Evolutionary conservation across 495 filamentous ascomycete genomes (phyloP).

Genomic region (Penicillium fimorum): DNA sequence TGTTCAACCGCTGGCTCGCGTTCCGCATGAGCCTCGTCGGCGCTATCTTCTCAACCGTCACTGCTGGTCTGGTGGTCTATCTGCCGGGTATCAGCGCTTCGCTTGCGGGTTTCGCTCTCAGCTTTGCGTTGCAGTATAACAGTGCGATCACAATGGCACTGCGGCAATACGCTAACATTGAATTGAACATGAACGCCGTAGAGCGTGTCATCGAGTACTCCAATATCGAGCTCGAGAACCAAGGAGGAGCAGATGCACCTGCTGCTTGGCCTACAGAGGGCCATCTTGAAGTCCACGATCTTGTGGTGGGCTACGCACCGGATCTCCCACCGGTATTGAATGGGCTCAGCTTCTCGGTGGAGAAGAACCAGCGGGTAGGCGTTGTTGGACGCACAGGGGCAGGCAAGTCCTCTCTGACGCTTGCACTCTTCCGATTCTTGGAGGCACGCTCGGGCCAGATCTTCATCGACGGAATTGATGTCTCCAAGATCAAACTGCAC

Average conservation of each 20-base stretch:
- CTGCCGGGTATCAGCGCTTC: constrained; percentile 65
- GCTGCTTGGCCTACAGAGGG: constrained; percentile 81
- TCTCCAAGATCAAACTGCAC: constrained; percentile 70
- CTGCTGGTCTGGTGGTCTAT: constrained; percentile 63
- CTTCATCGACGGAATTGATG: constrained; percentile 72
- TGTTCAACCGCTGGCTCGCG: constrained; percentile 73
- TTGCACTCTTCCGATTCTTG: constrained; percentile 82
- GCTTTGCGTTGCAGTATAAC: constrained; percentile 57
- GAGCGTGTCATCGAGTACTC: constrained; percentile 83
- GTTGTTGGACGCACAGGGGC: constrained; percentile 86
- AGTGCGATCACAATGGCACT: constrained; percentile 46
- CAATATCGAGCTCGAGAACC: constrained; percentile 64
- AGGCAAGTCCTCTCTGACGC: constrained; percentile 80
- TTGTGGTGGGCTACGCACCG: constrained; percentile 73
- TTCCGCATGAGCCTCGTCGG: constrained; percentile 70
- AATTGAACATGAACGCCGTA: constrained; percentile 81
- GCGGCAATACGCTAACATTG: constrained; percentile 53
- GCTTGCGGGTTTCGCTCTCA: constrained; percentile 76
- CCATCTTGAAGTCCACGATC: constrained; percentile 66
- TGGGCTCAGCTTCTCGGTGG: constrained; percentile 66
- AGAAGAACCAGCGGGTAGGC: constrained; percentile 73
- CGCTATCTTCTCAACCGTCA: constrained; percentile 63
- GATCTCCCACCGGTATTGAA: constrained; percentile 76
- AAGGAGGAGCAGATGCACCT: constrained; percentile 57
- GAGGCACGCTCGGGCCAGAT: constrained; percentile 70